phyloP scores from a whole-genome alignment of 495 filamentous ascomycete genomes.

The Penicillium lividum region DNA sequence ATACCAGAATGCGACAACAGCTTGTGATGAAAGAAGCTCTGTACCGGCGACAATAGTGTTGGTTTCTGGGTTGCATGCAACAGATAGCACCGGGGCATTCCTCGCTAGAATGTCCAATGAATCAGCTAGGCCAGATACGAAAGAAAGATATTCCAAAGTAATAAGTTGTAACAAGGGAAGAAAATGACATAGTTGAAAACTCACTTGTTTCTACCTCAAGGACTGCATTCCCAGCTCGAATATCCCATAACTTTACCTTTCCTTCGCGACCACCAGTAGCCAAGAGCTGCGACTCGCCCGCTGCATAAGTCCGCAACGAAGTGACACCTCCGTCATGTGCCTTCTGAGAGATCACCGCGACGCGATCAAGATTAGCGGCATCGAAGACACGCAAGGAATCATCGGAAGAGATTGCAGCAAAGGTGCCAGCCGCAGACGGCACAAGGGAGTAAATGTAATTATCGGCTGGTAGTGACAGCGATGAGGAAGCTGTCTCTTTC shows the following conservation, averaged over 20 bases:
- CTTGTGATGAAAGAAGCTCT: slow-evolving; percentile 72
- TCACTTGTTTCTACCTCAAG: slow-evolving; percentile 45
- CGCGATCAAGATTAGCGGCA: slow-evolving; percentile 37
- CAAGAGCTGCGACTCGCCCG: slow-evolving; percentile 32
- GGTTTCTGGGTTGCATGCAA: slow-evolving; percentile 59
- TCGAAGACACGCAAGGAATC: slow-evolving; percentile 56
- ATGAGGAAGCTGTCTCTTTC: slow-evolving; percentile 40
- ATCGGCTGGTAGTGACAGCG: slow-evolving; percentile 45
- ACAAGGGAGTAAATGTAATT: slow-evolving; percentile 56
- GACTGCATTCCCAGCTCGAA: slow-evolving; percentile 35
- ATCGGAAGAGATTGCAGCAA: slow-evolving; percentile 58
- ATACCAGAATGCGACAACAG: slow-evolving; percentile 75
- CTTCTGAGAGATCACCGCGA: slow-evolving; percentile 32
- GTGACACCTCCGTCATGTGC: slow-evolving; percentile 49
- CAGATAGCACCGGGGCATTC: slow-evolving; percentile 61
- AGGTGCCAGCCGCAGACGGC: slow-evolving; percentile 28
- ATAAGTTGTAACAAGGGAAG: slow-evolving; percentile 9
- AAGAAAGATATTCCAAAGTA: background rate
- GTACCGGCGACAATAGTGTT: slow-evolving; percentile 73
- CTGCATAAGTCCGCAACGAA: slow-evolving; percentile 38
- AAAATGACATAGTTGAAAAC: slow-evolving; percentile 7
- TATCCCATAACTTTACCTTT: slow-evolving; percentile 50
- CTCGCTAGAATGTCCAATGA: slow-evolving; percentile 32
- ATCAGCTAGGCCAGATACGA: background rate
- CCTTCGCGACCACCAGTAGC: slow-evolving; percentile 53